Evolutionary conservation across 78 protist genomes (phyloP).

Genomic region (Dictyostelium intermedium): DNA sequence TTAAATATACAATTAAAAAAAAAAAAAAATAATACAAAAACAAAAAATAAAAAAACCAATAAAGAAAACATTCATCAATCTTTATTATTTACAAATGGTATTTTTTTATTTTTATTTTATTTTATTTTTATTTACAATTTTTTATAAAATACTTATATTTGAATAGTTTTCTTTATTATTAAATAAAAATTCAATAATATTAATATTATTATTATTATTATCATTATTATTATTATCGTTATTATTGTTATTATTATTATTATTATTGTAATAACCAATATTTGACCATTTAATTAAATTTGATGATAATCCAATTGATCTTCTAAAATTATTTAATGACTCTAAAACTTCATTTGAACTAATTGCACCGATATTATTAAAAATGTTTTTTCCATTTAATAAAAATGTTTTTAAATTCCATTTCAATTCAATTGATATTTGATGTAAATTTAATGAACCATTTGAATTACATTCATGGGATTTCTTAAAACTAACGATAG

Average conservation of each 20-base stretch:
- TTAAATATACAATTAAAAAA: too few species aligned
- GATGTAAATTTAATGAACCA: slow-evolving; percentile 80
- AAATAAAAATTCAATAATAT: neutral
- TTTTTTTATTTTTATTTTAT: too few species aligned
- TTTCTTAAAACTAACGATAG: neutral
- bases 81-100: neutral
- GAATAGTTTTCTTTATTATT: neutral
- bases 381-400: slow-evolving; percentile 1
- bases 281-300: neutral
- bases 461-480: slow-evolving; percentile 37
- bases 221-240: neutral
- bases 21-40: neutral
- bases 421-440: neutral
- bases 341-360: slow-evolving; percentile 85
- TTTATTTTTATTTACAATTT: neutral
- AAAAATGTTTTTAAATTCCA: slow-evolving; percentile 54
- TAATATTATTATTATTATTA: neutral
- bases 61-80: too few species aligned
- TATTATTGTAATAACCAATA: neutral
- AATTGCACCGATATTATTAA: slow-evolving; percentile 17
- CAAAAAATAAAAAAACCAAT: too few species aligned
- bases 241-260: neutral
- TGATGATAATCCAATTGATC: slow-evolving; percentile 39
- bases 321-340: slow-evolving; percentile 41
- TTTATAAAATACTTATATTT: neutral